Base-by-base conservation (phyloP, 768 basidiomycete species). In the Gymnopilus junonius region DNA sequence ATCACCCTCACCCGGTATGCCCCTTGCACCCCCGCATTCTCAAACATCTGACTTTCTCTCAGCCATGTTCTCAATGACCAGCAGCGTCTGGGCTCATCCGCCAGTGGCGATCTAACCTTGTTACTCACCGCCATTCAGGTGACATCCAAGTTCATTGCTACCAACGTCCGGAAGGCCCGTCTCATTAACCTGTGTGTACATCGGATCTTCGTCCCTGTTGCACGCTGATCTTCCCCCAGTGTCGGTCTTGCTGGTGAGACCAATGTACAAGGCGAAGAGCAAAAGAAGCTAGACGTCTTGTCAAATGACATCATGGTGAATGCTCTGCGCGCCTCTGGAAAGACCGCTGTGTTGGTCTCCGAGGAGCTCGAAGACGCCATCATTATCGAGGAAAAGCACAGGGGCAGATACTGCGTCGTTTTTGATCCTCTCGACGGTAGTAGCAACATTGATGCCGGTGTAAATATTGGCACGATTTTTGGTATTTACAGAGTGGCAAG, bases 291-390 rank as follows among this genome's bases (percentile, higher is more conserved):
- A 57, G 96, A 97, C 72, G 90, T 97, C n/a, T 82, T 97, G 32
- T 92, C 95, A 14, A 98, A 99, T 75, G 96, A 99, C 75, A 99
- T 99, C 84, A 99, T 99, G 97, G 86, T 99, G 70, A 98, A 98
- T 72, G 91, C 96, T 50, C 86, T 99, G 34, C 87, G 94, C 42
- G 96, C 96, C 3, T 96, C 93, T n/a, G 95, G 97, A 57, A 97
- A 95, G 85, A 93, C 90, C 7, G 92, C 95, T 14, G 97, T 99
- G 14, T 91, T 99, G 68, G 95, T 99, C 65, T 96, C 95, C 17
- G 97, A 99, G 77, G 96, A 98, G 73, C 83, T 94, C 67, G 95
- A 97, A 10, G 87, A 97, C 21, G 95, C 95, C 17, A 87, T 98
- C 77, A 85, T 98, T 75, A 92, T 96, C 74, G 93, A 94, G 66